A percentile compares a stretch with the other conserved stretches of the same genome.
phyloP scores from a whole-genome alignment of 139 green algal genomes.

The Chlamydomonas sp. region DNA sequence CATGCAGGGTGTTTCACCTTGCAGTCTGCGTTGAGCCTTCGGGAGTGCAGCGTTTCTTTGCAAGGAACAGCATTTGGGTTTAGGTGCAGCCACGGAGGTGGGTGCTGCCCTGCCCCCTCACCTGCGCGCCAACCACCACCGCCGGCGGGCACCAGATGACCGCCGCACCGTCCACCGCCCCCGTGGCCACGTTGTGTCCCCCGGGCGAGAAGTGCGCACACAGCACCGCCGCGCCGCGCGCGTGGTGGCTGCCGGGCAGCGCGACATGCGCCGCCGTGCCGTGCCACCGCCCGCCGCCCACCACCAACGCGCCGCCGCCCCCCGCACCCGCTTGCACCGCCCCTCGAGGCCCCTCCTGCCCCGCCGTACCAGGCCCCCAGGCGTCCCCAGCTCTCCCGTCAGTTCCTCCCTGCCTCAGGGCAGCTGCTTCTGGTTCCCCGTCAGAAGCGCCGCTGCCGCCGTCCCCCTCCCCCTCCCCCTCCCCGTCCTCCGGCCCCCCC shows the following conservation, averaged over 20 bases:
- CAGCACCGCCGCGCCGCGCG: constrained; percentile 14
- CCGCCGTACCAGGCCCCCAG: background rate
- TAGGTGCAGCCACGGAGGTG: too few relatives aligned
- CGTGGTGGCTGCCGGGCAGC: background rate
- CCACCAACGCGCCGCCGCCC: background rate
- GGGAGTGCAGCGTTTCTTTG: too few relatives aligned
- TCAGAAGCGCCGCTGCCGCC: background rate
- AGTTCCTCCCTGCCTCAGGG: background rate
- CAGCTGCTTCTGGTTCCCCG: background rate
- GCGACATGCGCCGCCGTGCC: background rate
- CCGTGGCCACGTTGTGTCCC: constrained; percentile 13
- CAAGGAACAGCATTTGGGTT: too few relatives aligned
- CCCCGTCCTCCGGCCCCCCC: background rate
- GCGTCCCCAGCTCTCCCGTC: background rate
- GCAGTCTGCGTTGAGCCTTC: too few relatives aligned
- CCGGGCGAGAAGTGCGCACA: constrained; percentile 18
- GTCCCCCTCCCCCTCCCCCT: background rate
- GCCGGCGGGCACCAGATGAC: background rate
- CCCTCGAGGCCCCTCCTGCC: background rate
- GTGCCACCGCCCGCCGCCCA: constrained; percentile 25
- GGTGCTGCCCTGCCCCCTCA: too few relatives aligned
- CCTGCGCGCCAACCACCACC: constrained; percentile 17
- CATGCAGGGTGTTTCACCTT: too few relatives aligned
- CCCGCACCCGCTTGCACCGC: background rate
- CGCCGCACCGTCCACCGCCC: constrained; percentile 8